Evolutionary conservation across 179 eudicot genomes (phyloP).

Genomic region (Heliamphora pulchella): DNA sequence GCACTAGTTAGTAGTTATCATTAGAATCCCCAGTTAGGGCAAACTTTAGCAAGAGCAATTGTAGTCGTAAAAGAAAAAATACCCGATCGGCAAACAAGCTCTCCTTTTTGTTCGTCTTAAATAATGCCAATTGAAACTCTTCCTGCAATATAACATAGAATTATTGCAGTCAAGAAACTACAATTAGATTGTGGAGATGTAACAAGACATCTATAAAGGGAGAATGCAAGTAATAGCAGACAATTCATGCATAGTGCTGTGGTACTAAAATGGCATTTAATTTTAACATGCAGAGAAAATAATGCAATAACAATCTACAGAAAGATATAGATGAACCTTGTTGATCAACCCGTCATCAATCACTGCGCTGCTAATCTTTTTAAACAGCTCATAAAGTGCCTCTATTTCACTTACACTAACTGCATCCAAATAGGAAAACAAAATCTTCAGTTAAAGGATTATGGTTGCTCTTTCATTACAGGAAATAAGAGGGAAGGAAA

Average conservation of each 20-base stretch:
- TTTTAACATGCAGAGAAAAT: background rate
- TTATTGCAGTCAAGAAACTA: background rate
- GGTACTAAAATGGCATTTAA: background rate
- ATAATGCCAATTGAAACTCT: slow-evolving; percentile 88
- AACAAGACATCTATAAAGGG: background rate
- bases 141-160: slow-evolving; percentile 45
- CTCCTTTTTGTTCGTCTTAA: slow-evolving; percentile 95
- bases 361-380: slow-evolving; percentile 95
- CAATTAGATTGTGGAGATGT: background rate
- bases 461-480: background rate
- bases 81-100: slow-evolving; percentile 99
- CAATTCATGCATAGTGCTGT: background rate
- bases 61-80: slow-evolving; percentile 18
- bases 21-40: background rate
- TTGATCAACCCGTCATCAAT: slow-evolving; percentile 90
- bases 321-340: slow-evolving; percentile 46
- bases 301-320: background rate
- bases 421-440: slow-evolving; percentile 31
- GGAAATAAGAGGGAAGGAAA: background rate
- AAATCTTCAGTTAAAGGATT: background rate
- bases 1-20: background rate
- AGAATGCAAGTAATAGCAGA: background rate
- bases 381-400: slow-evolving; percentile 98
- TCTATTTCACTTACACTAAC: slow-evolving; percentile 98
- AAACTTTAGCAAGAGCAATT: background rate